Conservation (phyloP, 306 rosid genomes). For the Inga leiocalycina region DNA sequence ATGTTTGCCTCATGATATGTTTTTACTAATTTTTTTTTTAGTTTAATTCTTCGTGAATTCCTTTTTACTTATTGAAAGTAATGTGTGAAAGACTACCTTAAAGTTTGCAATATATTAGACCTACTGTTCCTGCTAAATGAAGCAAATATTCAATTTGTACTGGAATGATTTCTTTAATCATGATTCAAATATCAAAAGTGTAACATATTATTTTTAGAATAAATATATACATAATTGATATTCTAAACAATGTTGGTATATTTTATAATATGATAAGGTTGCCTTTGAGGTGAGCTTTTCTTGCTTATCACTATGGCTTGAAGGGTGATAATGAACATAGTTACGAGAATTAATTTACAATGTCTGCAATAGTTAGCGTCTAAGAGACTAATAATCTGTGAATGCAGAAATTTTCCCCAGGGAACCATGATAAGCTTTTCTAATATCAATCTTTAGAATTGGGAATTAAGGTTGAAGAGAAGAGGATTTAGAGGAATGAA, state of each 20-base stretch:
- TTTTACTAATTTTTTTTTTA: conserved; percentile 5
- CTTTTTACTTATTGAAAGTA: not conserved
- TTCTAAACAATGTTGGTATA: conserved; percentile 13
- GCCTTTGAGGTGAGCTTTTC: conserved; percentile 14
- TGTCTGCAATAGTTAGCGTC: conserved; percentile 13
- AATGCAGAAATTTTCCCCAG: conserved; percentile 94
- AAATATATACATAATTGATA: not conserved
- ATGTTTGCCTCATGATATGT: conserved; percentile 4
- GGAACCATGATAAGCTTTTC: conserved; percentile 55
- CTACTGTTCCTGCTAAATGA: not conserved
- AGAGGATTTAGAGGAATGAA: too few species aligned
- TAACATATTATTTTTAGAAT: not conserved
- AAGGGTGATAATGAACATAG: conserved; percentile 15
- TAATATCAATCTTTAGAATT: too few species aligned
- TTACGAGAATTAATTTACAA: conserved; percentile 12
- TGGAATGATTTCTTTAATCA: conserved; percentile 3
- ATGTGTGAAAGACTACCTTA: not conserved
- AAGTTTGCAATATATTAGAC: not conserved
- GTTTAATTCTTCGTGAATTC: not conserved
- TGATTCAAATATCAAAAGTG: conserved; percentile 1
- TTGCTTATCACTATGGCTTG: not conserved
- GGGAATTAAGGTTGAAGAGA: too few species aligned
- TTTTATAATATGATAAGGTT: conserved; percentile 16
- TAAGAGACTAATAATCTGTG: conserved; percentile 28
- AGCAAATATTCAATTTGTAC: conserved; percentile 10